Percentiles rank a stretch among this genome's conserved stretches.
phyloP scores from a whole-genome alignment of 441 rosid genomes.

The Pelargonium myrrhifolium region DNA sequence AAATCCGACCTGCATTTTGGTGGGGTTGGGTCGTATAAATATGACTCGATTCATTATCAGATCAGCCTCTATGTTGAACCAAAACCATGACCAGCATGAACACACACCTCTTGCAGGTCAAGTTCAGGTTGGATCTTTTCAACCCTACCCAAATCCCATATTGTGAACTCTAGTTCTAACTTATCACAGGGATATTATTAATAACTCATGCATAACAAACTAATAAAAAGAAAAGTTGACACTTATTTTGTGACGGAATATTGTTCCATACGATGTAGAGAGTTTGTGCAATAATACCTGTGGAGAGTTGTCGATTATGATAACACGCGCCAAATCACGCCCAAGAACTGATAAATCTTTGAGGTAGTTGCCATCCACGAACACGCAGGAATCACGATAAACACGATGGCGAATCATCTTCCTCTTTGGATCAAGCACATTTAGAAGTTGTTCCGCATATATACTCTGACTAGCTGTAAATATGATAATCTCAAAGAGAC shows the following conservation, averaged over 20 bases:
- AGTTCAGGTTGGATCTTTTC: too few species aligned
- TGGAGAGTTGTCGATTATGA: constrained; percentile 89
- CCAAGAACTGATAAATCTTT: constrained; percentile 93
- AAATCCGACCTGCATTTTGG: too few species aligned
- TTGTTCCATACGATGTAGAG: neutral
- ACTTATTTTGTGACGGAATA: neutral
- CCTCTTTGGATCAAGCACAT: constrained; percentile 93
- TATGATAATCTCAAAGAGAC: constrained; percentile 84
- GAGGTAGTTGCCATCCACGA: constrained; percentile 84
- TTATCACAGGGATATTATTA: too few species aligned
- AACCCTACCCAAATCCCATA: too few species aligned
- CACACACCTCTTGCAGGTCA: too few species aligned
- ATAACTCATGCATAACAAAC: too few species aligned
- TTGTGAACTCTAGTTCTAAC: too few species aligned
- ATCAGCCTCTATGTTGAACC: too few species aligned
- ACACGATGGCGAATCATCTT: constrained; percentile 87
- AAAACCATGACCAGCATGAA: too few species aligned
- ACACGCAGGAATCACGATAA: constrained; percentile 91
- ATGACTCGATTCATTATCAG: too few species aligned
- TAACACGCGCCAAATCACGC: constrained; percentile 80
- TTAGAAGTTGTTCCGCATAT: constrained; percentile 91
- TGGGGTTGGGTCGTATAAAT: too few species aligned
- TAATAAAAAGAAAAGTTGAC: too few species aligned
- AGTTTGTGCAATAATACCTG: constrained; percentile 44
- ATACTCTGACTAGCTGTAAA: constrained; percentile 99